Evolutionary conservation across 441 rosid species (phyloP).

Genomic region (Arabidopsis lyrata): DNA sequence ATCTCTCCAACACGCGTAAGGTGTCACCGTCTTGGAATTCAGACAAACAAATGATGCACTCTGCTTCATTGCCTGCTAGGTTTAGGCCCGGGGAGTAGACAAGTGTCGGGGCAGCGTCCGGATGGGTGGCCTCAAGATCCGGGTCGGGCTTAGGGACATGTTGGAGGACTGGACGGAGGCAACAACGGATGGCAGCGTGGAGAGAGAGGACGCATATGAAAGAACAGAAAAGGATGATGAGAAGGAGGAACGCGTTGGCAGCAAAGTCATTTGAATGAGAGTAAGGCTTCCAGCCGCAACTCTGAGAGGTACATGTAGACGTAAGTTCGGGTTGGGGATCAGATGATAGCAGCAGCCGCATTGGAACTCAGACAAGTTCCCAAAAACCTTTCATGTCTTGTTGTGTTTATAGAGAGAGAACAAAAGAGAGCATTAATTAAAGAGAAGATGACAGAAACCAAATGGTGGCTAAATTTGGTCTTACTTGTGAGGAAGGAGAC

Average conservation of each 20-base stretch:
- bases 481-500: slow-evolving; percentile 18
- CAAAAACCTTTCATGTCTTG: slow-evolving; percentile 20
- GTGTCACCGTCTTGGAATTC: slow-evolving; percentile 75
- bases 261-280: slow-evolving; percentile 41
- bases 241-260: slow-evolving; percentile 42
- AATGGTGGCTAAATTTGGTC: slow-evolving; percentile 22
- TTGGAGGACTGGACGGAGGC: slow-evolving; percentile 42
- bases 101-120: slow-evolving; percentile 31
- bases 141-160: slow-evolving; percentile 50
- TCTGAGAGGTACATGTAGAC: slow-evolving; percentile 36
- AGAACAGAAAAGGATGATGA: slow-evolving; percentile 67
- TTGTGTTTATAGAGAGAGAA: slow-evolving; percentile 38
- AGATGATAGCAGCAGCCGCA: slow-evolving; percentile 43
- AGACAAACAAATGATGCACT: slow-evolving; percentile 80
- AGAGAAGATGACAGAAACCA: slow-evolving; percentile 28
- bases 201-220: slow-evolving; percentile 64
- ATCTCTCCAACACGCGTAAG: slow-evolving; percentile 62
- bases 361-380: slow-evolving; percentile 37
- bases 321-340: slow-evolving; percentile 34
- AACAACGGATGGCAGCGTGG: slow-evolving; percentile 69
- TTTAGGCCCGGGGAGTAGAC: slow-evolving; percentile 51
- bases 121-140: slow-evolving; percentile 23
- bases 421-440: slow-evolving; percentile 31
- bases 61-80: slow-evolving; percentile 57
- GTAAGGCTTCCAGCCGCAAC: slow-evolving; percentile 44